Evolutionary conservation across 1,284 basidiomycete species (phyloP).

Genomic region (Ustilago nuda): DNA sequence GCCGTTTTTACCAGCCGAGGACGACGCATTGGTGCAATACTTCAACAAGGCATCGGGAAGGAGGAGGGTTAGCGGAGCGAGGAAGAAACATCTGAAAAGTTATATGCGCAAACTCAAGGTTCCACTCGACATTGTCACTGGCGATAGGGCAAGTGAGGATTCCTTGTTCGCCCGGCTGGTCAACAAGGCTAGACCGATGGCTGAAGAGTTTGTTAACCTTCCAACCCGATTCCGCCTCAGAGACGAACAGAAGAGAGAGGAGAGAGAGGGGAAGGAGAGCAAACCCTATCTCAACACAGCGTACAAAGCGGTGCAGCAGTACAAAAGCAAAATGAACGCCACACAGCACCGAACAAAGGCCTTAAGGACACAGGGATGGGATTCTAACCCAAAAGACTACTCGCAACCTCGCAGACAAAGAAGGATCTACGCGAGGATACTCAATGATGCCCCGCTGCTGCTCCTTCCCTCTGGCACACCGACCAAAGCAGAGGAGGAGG

Average conservation of each 20-base stretch:
- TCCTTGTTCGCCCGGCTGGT: constrained; percentile 15
- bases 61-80: constrained; percentile 25
- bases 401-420: constrained; percentile 1
- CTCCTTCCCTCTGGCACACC: not conserved
- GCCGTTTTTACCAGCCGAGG: constrained; percentile 27
- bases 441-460: constrained; percentile 19
- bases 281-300: constrained; percentile 8
- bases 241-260: not conserved
- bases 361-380: constrained; percentile 27
- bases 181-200: not conserved
- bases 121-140: constrained; percentile 21
- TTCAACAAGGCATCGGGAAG: constrained; percentile 17
- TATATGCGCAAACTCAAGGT: constrained; percentile 32
- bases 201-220: not conserved
- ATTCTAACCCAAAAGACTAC: constrained; percentile 32
- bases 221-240: constrained; percentile 7
- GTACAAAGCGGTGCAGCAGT: not conserved
- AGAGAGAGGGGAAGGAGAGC: not conserved
- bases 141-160: not conserved
- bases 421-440: constrained; percentile 24
- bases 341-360: constrained; percentile 11
- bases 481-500: not conserved
- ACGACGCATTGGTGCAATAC: constrained; percentile 28
- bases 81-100: constrained; percentile 2
- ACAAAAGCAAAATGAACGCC: constrained; percentile 12